phyloP scores from a whole-genome alignment of 352 stramenopile species.

The Aphanomyces euteiches region DNA sequence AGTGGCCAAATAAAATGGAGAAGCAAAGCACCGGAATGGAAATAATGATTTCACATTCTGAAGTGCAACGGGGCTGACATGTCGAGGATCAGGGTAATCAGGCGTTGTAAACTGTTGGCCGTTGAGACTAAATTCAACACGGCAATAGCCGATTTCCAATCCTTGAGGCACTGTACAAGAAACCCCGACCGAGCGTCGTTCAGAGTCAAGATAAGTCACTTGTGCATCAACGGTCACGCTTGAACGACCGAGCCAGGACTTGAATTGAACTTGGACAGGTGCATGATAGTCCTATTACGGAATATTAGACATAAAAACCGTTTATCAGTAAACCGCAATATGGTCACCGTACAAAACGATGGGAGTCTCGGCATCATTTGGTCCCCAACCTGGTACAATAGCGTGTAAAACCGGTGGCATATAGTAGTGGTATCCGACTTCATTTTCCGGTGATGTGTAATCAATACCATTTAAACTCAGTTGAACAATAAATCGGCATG shows the following conservation, averaged over 20 bases:
- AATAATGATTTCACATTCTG: conserved; percentile 13
- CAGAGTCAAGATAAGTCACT: too few species aligned
- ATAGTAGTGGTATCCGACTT: conserved; percentile 18
- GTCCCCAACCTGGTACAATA: conserved; percentile 4
- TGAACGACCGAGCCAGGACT: not conserved
- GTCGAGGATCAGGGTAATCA: conserved; percentile 25
- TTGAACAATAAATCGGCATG: not conserved
- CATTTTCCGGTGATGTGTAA: not conserved
- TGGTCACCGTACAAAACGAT: conserved; percentile 10
- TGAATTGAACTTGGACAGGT: conserved; percentile 25
- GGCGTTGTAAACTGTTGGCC: conserved; percentile 22
- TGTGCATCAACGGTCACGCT: conserved; percentile 1
- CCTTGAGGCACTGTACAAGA: not conserved
- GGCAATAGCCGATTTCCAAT: conserved; percentile 9
- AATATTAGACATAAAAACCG: not conserved
- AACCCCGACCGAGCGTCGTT: too few species aligned
- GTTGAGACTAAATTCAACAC: conserved; percentile 27
- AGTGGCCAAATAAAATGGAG: conserved; percentile 21
- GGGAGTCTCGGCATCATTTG: conserved; percentile 8
- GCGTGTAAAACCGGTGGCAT: conserved; percentile 2
- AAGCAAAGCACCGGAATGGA: conserved; percentile 27
- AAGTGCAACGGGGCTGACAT: conserved; percentile 10
- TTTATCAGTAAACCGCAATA: not conserved
- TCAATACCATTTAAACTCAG: conserved; percentile 27
- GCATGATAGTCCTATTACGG: conserved; percentile 22